Conservation (phyloP, 768 basidiomycete genomes). For the Crassisporium funariophilum region DNA sequence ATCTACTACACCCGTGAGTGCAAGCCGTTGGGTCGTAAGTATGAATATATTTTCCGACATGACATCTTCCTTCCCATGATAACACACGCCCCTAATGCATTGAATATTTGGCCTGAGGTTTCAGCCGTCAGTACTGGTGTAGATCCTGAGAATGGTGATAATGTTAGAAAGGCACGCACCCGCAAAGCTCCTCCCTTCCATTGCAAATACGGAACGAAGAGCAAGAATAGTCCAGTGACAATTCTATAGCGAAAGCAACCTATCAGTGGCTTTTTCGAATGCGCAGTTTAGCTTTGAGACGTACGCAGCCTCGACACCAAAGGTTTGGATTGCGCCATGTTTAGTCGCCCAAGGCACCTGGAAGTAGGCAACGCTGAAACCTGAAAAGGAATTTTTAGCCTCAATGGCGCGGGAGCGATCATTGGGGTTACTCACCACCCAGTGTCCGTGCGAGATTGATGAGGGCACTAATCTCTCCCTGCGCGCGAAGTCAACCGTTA, state of each 20-base stretch:
- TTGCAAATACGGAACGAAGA: constrained; percentile 54
- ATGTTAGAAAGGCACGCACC: constrained; percentile 32
- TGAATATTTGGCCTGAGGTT: constrained; percentile 14
- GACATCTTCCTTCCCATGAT: neutral
- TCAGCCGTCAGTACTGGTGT: neutral
- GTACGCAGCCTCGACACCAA: constrained; percentile 64
- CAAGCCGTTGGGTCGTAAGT: too few species aligned
- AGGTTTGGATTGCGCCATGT: constrained; percentile 61
- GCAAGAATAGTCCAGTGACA: constrained; percentile 51
- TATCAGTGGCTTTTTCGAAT: neutral
- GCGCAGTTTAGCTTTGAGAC: constrained; percentile 20
- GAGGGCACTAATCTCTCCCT: constrained; percentile 66
- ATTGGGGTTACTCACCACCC: constrained; percentile 39
- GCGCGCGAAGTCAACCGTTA: neutral
- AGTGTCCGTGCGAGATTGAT: constrained; percentile 58
- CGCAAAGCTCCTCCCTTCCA: constrained; percentile 48
- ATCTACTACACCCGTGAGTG: too few species aligned
- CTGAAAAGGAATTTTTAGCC: constrained; percentile 18
- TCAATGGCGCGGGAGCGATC: neutral
- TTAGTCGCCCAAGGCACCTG: constrained; percentile 66
- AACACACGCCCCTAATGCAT: constrained; percentile 6
- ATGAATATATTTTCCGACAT: too few species aligned
- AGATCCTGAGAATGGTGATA: neutral
- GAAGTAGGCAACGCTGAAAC: constrained; percentile 67
- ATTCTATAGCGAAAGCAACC: constrained; percentile 37